Base-by-base conservation (phyloP, 2,329 filamentous ascomycete species). In the Exophiala dermatitidis region DNA sequence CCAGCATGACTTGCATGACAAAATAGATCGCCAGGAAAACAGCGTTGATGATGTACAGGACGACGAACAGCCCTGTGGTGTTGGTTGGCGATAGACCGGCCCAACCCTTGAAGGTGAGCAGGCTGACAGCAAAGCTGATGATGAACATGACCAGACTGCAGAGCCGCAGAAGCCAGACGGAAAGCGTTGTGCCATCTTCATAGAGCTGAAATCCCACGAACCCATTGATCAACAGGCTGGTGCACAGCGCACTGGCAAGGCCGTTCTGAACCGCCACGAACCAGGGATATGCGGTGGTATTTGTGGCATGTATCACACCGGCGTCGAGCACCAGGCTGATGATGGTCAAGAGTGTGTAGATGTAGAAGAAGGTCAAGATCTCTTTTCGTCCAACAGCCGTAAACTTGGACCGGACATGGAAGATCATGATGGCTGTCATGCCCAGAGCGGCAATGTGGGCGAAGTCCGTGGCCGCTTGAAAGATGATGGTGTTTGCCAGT, bases 201-300 rank as follows among this genome's bases (percentile, higher is more conserved):
- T 98, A 98, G 8, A 98, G 77, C 72, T 97, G 93, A 72, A 98
- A 98, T 33, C 93, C 93, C 50, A 98, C 91, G 66, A 98, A 98
- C 41, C 93, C 93, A 70, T 97, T 97, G 76, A 98, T 90, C 64
- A 97, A 75, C 52, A 98, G 77, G 68, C 86, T 94, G 29, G 89
- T 91, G 68, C 93, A 85, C 30, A 95, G 79, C 0, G 93, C 88
- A 34, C 89, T 95, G 26, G 84, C 77, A 49, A 98, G 76, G 9
- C 91, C 93, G 59, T 85, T 85, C 66, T 98, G 93, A 4, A 86
- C 81, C 7, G 90, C 87, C 60, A 88, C 86, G 66, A 98, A 96
- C 75, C 95, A 98, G 0, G 90, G 86, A 65, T 90, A 96, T 0
- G 88, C 80, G 1, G 73, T 77, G 48, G 85, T 89, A 52, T 86